Evolutionary conservation across 495 filamentous ascomycete species (phyloP).

Genomic region (Xylaria castorea): DNA sequence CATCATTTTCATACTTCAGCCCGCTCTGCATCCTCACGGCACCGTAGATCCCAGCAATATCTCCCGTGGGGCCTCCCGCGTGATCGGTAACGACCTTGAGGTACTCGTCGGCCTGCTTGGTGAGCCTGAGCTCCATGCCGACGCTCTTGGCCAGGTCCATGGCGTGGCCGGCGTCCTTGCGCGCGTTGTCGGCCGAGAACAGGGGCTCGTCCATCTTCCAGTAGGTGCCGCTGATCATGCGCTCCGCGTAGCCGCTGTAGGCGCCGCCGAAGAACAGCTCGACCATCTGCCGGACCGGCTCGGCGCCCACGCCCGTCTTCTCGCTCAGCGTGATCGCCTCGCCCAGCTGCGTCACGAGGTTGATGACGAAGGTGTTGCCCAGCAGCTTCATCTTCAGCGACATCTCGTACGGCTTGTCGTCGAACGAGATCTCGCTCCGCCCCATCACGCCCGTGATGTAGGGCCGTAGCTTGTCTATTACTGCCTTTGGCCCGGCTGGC

Average conservation of each 20-base stretch:
- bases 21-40: constrained; percentile 72
- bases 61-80: constrained; percentile 71
- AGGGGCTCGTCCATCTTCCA: constrained; percentile 67
- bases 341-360: constrained; percentile 79
- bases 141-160: constrained; percentile 65
- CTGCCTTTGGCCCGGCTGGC: constrained; percentile 68
- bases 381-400: constrained; percentile 77
- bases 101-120: constrained; percentile 73
- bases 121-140: constrained; percentile 68
- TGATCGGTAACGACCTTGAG: constrained; percentile 65
- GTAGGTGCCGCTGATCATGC: constrained; percentile 81
- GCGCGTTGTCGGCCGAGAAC: constrained; percentile 84
- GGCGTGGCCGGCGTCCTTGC: constrained; percentile 86
- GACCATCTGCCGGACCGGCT: constrained; percentile 71
- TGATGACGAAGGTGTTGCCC: constrained; percentile 86
- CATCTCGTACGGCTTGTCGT: constrained; percentile 62
- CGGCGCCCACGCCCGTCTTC: constrained; percentile 75
- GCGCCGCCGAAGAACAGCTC: constrained; percentile 69
- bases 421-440: constrained; percentile 72
- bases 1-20: constrained; percentile 69
- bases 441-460: constrained; percentile 83
- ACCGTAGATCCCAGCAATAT: constrained; percentile 86
- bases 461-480: constrained; percentile 69
- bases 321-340: constrained; percentile 82
- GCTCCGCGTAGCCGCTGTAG: constrained; percentile 71